Evolutionary conservation across 108 stramenopile species (phyloP).

Genomic region (Nannochloropsis salina): DNA sequence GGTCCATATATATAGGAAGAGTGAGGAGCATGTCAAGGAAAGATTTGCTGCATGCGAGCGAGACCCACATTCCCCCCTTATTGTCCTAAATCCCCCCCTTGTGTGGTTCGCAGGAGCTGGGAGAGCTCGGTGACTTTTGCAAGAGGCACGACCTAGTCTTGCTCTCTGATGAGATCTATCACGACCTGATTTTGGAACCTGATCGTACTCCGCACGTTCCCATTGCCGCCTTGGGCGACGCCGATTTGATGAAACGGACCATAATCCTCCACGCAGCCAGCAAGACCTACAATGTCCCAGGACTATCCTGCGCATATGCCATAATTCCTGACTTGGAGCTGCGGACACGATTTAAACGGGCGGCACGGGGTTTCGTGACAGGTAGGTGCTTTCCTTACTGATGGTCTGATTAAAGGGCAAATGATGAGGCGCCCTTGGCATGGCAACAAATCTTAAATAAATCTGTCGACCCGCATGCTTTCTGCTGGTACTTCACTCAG

Average conservation of each 20-base stretch:
- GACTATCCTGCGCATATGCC: slow-evolving; percentile 41
- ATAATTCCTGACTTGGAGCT: slow-evolving; percentile 33
- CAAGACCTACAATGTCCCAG: slow-evolving; percentile 46
- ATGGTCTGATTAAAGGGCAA: no score
- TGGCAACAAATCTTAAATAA: no score
- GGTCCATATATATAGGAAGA: no score
- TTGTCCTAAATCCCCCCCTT: background rate
- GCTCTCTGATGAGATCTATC: slow-evolving; percentile 41
- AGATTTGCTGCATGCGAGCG: no score
- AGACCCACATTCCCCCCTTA: background rate
- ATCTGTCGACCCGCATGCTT: no score
- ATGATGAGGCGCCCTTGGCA: no score
- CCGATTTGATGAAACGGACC: slow-evolving; percentile 33
- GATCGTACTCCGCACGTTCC: slow-evolving; percentile 22
- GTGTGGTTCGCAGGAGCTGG: slow-evolving; percentile 16
- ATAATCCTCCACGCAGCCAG: slow-evolving; percentile 38
- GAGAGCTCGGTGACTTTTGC: slow-evolving; percentile 35
- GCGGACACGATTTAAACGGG: slow-evolving; percentile 27
- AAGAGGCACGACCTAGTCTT: slow-evolving; percentile 36
- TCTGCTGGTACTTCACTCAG: no score
- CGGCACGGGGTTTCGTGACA: slow-evolving; percentile 18
- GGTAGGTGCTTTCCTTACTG: background rate
- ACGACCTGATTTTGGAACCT: slow-evolving; percentile 37
- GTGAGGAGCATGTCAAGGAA: no score
- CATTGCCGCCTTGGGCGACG: slow-evolving; percentile 32